Evolutionary conservation across 2,329 filamentous ascomycete species (phyloP).

Genomic region (Emmonsiellopsis sp.): DNA sequence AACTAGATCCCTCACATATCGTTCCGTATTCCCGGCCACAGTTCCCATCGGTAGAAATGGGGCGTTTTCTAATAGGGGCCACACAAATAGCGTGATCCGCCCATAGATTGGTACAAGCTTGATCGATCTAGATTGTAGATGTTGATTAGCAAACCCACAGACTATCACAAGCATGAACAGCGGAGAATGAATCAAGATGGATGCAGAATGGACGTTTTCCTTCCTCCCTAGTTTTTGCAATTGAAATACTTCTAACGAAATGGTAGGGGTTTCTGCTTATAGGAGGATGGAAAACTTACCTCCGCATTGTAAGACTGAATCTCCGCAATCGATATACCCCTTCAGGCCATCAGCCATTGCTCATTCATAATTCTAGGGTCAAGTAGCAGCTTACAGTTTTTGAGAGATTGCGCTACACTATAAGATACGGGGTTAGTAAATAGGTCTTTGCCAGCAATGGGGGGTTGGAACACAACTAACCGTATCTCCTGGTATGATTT

Average conservation of each 20-base stretch:
- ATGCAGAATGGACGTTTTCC: neutral
- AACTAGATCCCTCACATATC: constrained; percentile 6
- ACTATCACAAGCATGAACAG: neutral
- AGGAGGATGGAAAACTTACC: constrained; percentile 2
- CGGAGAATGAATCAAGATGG: neutral
- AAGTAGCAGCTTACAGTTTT: constrained; percentile 7
- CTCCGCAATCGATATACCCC: constrained; percentile 5
- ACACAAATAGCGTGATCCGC: constrained; percentile 12
- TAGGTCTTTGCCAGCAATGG: neutral
- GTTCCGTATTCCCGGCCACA: constrained; percentile 5
- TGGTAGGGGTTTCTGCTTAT: no score
- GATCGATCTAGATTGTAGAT: constrained; percentile 5
- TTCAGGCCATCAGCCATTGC: constrained; percentile 3
- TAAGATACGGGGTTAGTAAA: constrained; percentile 1
- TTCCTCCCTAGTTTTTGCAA: neutral
- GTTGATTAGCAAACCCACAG: neutral
- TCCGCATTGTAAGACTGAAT: constrained; percentile 7
- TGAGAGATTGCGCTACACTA: constrained; percentile 10
- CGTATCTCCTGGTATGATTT: constrained; percentile 10
- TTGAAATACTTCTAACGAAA: no score
- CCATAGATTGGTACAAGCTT: constrained; percentile 11
- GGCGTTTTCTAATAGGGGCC: constrained; percentile 6
- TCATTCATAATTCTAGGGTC: neutral
- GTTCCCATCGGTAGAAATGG: constrained; percentile 5
- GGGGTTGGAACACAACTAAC: constrained; percentile 5